Evolutionary conservation across 1,139 yeast genomes (phyloP), one percentile per base, ranked within the genome.

Genomic region (Saccharomyces hybrid): DNA sequence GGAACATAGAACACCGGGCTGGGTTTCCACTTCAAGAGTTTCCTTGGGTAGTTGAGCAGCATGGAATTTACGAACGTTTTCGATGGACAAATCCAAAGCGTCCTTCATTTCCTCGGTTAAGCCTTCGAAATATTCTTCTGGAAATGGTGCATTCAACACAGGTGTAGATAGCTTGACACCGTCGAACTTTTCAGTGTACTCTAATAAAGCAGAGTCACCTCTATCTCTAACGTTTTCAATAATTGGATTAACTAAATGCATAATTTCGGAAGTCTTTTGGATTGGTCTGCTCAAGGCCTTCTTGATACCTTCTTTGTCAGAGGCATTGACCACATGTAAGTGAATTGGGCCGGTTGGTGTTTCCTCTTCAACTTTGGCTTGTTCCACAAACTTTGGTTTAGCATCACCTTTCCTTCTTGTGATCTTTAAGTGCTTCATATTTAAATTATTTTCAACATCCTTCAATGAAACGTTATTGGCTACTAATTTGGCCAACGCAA

Each of bases 401-500:
- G 99, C 98, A 72, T 93, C 96, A 52, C 99, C 99, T 71, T 84
- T 85, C 70, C 99, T 81, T 73, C 99, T 82, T 2, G 96, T 84
- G 54, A 93, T 90, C 72, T 90, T 91, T 65, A 84, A 73, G 50
- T 89, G 80, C 75, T 95, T 93, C 67, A 85, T 74, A 65, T 90
- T 95, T 66, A 93, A 77, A 70, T 91, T 90, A 63, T 77, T 80
- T 72, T 90, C 96, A 48, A 93, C 83, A 63, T 91, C 97, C 13
- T 80, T 75, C 67, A 91, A 75, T 29, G 85, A 74, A 44, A 91
- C 96, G 41, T 91, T 96, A 63, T 83, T 76, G 69, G 88, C 84
- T 48, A 86, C 85, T 61, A 95, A 82, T 79, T 89, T 88, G n/a
- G 89, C 79, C 77, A 91, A 72, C 8, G 95, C 91, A 71, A 95